phyloP scores from a whole-genome alignment of 495 filamentous ascomycete genomes.

The Hypoxylon fragiforme region DNA sequence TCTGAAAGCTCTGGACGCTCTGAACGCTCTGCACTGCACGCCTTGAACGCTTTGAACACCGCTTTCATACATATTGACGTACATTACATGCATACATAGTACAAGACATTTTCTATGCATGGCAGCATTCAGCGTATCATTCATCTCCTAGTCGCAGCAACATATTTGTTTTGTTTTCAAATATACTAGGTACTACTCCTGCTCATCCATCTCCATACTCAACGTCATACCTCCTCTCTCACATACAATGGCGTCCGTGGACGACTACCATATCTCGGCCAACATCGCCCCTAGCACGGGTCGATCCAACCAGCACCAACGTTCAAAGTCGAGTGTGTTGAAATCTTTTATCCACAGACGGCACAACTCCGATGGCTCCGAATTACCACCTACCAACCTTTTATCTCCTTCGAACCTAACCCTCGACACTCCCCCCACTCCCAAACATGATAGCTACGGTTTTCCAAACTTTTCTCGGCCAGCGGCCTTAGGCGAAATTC shows the following conservation, averaged over 20 bases:
- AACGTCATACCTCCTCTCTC: no score
- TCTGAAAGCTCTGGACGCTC: background rate
- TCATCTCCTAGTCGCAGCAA: constrained; percentile 2
- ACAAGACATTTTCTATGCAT: background rate
- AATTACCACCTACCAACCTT: constrained; percentile 41
- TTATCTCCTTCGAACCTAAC: constrained; percentile 29
- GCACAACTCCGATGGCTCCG: constrained; percentile 51
- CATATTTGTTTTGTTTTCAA: constrained; percentile 10
- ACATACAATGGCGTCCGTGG: constrained; percentile 30
- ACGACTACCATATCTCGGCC: constrained; percentile 28
- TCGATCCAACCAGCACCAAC: constrained; percentile 38
- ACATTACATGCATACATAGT: no score
- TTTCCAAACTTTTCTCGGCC: constrained; percentile 36
- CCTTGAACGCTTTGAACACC: no score
- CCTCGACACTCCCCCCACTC: constrained; percentile 22
- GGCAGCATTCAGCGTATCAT: constrained; percentile 9
- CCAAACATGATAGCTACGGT: constrained; percentile 29
- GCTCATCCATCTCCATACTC: background rate
- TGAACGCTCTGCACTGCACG: background rate
- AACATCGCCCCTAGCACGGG: constrained; percentile 22
- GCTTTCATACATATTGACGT: no score
- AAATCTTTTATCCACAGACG: constrained; percentile 60
- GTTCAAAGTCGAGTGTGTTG: constrained; percentile 62
- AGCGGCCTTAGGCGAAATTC: constrained; percentile 53
- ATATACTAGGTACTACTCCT: constrained; percentile 9